Conservation (phyloP, 73 alveolate genomes). For the Paramecium pentaurelia region DNA sequence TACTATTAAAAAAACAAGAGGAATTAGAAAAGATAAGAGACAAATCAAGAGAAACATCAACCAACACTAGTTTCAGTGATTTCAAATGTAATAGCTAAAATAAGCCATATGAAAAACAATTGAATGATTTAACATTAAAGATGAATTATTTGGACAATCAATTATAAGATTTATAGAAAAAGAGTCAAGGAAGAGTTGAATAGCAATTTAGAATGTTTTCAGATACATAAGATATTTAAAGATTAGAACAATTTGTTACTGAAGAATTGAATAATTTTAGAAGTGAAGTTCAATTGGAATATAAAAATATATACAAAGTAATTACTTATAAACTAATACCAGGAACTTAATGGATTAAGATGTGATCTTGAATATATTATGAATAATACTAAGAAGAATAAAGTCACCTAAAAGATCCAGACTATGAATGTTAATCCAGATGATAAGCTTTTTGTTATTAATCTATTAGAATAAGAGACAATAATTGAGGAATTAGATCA, state of each 20-base stretch:
- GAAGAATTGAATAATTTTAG: background rate
- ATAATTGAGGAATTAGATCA: slow-evolving; percentile 41
- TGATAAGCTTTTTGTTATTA: background rate
- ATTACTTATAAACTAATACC: background rate
- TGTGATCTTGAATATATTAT: slow-evolving; percentile 29
- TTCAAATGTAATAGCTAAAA: background rate
- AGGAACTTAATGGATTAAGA: slow-evolving; percentile 47
- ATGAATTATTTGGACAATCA: background rate
- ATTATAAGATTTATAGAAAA: background rate
- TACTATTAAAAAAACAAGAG: background rate
- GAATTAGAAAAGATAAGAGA: background rate
- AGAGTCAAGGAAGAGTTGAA: background rate
- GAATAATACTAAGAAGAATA: background rate
- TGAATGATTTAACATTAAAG: background rate
- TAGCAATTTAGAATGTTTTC: background rate
- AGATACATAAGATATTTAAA: background rate
- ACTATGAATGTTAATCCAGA: background rate
- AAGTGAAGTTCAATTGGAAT: background rate
- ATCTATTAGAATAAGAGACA: slow-evolving; percentile 19
- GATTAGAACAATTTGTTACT: background rate
- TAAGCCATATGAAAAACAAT: slow-evolving; percentile 10
- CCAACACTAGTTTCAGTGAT: slow-evolving; percentile 44
- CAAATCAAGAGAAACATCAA: slow-evolving; percentile 19
- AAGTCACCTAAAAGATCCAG: background rate
- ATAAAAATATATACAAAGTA: slow-evolving; percentile 29